These are phyloP conservation scores for Cladophialophora psammophila DNA, from an alignment of 2,329 filamentous ascomycete genomes.

Conservation along the genomic window DNA sequence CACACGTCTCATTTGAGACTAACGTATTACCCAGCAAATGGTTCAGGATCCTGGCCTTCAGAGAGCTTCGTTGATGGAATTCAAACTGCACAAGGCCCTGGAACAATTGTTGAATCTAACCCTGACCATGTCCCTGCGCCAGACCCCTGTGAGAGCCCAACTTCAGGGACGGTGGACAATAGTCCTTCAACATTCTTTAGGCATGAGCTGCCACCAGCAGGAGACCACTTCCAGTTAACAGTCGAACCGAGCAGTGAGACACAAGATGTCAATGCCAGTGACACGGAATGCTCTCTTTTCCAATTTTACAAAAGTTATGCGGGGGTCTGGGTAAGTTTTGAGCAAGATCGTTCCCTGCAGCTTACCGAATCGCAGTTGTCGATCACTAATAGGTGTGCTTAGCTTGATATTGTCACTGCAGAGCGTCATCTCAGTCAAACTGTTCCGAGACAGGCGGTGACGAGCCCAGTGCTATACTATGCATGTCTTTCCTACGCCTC, in stretches of 20 bases:
- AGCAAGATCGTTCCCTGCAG: too few species aligned
- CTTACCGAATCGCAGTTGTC: too few species aligned
- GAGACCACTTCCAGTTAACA: background rate
- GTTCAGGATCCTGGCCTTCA: too few species aligned
- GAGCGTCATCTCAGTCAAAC: background rate
- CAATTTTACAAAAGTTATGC: background rate
- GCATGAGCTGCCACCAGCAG: background rate
- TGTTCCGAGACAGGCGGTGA: slow-evolving; percentile 13
- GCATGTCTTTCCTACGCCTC: slow-evolving; percentile 19
- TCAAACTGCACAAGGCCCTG: background rate
- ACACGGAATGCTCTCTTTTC: slow-evolving; percentile 1
- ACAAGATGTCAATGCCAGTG: slow-evolving; percentile 1
- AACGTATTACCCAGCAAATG: too few species aligned
- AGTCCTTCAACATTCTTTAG: slow-evolving; percentile 2
- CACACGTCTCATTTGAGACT: too few species aligned
- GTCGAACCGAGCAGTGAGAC: background rate
- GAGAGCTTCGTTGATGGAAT: too few species aligned
- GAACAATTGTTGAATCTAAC: background rate
- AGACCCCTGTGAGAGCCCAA: background rate
- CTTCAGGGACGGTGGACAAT: background rate
- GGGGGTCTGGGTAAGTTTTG: slow-evolving; percentile 6
- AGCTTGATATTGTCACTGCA: slow-evolving; percentile 23
- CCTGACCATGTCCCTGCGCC: background rate
- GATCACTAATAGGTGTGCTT: background rate
- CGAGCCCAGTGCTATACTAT: slow-evolving; percentile 9